A percentile compares a stretch with the other conserved stretches of the same genome.
phyloP scores from a whole-genome alignment of 2,329 filamentous ascomycete genomes.

The Daldinia sp. region DNA sequence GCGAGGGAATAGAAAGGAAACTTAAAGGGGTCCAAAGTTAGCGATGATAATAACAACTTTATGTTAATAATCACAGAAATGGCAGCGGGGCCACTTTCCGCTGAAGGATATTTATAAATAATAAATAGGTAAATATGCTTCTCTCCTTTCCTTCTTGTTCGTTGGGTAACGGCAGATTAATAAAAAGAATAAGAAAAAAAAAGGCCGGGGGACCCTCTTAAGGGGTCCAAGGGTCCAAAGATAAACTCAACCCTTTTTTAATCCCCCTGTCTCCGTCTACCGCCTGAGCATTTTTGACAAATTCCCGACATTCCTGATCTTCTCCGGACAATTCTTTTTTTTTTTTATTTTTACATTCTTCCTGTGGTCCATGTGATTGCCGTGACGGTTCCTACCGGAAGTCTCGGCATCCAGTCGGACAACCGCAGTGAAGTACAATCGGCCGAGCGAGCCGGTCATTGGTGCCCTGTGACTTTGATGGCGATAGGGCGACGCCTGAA shows the following conservation, averaged over 20 bases:
- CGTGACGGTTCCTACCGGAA: conserved; percentile 6
- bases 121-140: background rate
- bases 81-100: conserved; percentile 7
- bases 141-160: conserved; percentile 1
- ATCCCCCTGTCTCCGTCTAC: background rate
- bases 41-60: background rate
- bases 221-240: conserved; percentile 4
- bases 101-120: background rate
- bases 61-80: conserved; percentile 1
- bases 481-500: background rate
- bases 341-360: conserved; percentile 3
- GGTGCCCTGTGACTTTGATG: conserved; percentile 7
- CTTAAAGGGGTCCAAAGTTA: conserved; percentile 4
- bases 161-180: background rate
- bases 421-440: conserved; percentile 3
- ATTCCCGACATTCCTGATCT: background rate
- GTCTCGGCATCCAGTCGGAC: conserved; percentile 18
- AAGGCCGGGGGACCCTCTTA: conserved; percentile 1
- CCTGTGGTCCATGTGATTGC: background rate
- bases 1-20: background rate
- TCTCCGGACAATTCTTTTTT: background rate
- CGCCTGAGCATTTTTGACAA: background rate
- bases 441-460: conserved; percentile 11
- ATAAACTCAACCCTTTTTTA: background rate
- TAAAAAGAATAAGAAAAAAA: conserved; percentile 8